phyloP scores from a whole-genome alignment of 2,329 filamentous ascomycete species.

The Colletotrichum chrysophilum region DNA sequence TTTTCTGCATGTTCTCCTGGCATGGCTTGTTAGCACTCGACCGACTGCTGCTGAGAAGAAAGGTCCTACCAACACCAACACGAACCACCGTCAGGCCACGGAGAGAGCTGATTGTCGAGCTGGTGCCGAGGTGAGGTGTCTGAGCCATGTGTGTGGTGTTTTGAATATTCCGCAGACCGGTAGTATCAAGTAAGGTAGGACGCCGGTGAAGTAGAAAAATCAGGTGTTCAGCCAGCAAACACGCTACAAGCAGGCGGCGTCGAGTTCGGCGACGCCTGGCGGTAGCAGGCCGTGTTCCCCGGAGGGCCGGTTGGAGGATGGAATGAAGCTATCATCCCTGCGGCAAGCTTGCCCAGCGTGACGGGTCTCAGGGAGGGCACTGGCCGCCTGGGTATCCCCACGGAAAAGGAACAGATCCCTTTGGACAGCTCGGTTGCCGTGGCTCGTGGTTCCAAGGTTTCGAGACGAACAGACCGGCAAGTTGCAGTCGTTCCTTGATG shows the following conservation, averaged over 20 bases:
- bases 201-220: background rate
- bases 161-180: background rate
- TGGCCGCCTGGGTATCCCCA: slow-evolving; percentile 9
- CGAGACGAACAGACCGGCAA: background rate
- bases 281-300: slow-evolving; percentile 12
- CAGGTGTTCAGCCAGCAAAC: background rate
- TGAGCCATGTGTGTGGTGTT: background rate
- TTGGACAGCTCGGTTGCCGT: background rate
- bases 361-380: slow-evolving; percentile 7
- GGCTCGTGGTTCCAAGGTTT: background rate
- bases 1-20: background rate
- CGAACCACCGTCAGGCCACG: background rate
- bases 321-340: slow-evolving; percentile 11
- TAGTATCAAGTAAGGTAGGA: background rate
- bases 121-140: background rate
- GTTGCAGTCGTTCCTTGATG: background rate
- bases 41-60: background rate
- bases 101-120: background rate
- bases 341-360: background rate
- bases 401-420: slow-evolving; percentile 3
- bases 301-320: background rate
- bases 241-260: background rate
- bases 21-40: background rate
- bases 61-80: background rate
- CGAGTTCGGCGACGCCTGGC: background rate